Percentiles rank a stretch among this genome's conserved stretches.
Evolutionary conservation across 768 basidiomycete genomes (phyloP).

Genomic region (Trametopsis cervina): DNA sequence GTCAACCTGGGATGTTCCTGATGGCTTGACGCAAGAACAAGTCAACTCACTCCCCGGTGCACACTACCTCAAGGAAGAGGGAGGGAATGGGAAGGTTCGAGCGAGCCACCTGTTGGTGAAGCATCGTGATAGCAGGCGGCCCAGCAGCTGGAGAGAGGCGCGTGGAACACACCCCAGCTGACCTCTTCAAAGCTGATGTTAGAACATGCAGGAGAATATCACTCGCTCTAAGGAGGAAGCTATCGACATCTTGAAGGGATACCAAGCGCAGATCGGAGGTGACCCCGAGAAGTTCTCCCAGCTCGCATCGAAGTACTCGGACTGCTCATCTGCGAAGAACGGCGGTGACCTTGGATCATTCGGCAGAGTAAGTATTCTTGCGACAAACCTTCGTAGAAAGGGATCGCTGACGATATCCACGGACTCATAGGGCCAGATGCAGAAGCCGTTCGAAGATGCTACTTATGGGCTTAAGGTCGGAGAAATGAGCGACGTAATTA

Average conservation of each 20-base stretch:
- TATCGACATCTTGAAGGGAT: conserved; percentile 62
- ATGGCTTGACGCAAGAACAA: conserved; percentile 53
- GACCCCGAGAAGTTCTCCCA: conserved; percentile 56
- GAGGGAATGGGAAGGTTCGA: conserved; percentile 48
- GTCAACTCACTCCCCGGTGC: conserved; percentile 63
- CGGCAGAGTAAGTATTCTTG: conserved; percentile 28
- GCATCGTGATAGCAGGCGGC: conserved; percentile 71
- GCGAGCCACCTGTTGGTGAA: conserved; percentile 97
- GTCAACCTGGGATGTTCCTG: conserved; percentile 78
- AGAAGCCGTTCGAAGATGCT: conserved; percentile 94
- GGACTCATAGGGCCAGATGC: conserved; percentile 71
- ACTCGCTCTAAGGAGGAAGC: conserved; percentile 88
- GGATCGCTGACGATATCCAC: neutral
- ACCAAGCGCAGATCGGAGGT: conserved; percentile 54
- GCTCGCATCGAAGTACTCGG: conserved; percentile 73
- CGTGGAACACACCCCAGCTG: conserved; percentile 17
- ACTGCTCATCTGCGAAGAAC: conserved; percentile 81
- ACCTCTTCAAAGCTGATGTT: conserved; percentile 1
- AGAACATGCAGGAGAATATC: conserved; percentile 49
- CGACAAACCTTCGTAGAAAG: neutral
- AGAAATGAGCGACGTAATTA: conserved; percentile 75
- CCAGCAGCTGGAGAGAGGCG: conserved; percentile 83
- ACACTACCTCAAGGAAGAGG: conserved; percentile 32
- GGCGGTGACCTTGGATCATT: conserved; percentile 90
- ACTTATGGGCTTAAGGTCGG: conserved; percentile 65